A percentile compares a stretch with the other conserved stretches of the same genome.
These are phyloP conservation scores for Pachysandra terminalis DNA, from an alignment of 164 flowering plant genomes.

Conservation along the genomic window DNA sequence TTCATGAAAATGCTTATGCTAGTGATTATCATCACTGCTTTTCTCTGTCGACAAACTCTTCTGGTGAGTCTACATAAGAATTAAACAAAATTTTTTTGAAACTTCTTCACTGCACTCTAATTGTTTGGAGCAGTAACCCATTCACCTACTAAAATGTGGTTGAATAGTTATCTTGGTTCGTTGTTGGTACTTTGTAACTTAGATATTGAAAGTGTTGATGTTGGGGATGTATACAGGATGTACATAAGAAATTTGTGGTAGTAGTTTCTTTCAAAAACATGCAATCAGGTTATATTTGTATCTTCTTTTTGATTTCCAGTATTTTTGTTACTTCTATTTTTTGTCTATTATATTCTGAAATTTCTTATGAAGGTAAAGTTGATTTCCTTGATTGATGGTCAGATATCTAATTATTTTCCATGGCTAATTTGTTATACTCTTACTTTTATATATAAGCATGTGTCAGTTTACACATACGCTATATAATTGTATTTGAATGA, in stretches of 20 bases:
- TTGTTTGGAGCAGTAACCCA: background rate
- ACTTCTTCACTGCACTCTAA: background rate
- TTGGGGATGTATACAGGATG: no score
- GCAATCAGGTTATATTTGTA: background rate
- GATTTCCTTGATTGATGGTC: no score
- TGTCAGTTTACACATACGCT: background rate
- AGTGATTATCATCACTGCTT: slow-evolving; percentile 96
- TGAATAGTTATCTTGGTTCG: background rate
- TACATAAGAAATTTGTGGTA: no score
- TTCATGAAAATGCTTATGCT: slow-evolving; percentile 95
- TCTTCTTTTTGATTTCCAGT: background rate
- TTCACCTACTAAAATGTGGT: background rate
- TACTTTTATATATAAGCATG: no score
- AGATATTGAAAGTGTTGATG: no score
- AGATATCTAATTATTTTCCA: no score
- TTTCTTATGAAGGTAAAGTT: no score
- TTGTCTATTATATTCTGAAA: no score
- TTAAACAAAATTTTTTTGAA: background rate
- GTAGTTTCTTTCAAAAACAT: no score
- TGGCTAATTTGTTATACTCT: no score
- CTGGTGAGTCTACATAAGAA: slow-evolving; percentile 40
- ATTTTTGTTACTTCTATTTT: no score
- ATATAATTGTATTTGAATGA: background rate
- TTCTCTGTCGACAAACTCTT: slow-evolving; percentile 68
- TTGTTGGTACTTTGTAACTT: no score